Evolutionary conservation across 2,329 filamentous ascomycete species (phyloP).

Genomic region (Clonostachys chloroleuca): DNA sequence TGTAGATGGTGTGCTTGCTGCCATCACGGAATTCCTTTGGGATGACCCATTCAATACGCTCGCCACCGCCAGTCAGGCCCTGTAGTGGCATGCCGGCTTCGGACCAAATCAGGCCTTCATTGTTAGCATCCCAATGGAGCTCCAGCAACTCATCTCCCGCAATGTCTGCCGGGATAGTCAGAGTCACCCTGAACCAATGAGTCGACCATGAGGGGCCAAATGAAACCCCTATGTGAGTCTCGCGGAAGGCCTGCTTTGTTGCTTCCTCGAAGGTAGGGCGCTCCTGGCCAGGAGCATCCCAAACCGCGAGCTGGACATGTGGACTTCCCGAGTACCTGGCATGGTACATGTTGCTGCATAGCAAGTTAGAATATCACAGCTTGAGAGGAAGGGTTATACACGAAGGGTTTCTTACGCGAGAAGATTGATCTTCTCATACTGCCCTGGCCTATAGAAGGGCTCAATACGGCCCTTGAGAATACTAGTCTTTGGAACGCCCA

Average conservation of each 20-base stretch:
- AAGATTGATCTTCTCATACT: conserved; percentile 74
- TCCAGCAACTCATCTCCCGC: conserved; percentile 78
- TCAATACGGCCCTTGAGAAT: conserved; percentile 83
- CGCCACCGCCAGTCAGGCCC: conserved; percentile 84
- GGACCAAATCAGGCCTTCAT: conserved; percentile 92
- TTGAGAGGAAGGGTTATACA: neutral
- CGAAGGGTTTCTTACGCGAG: conserved; percentile 48
- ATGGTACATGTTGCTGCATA: conserved; percentile 29
- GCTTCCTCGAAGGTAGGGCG: conserved; percentile 87
- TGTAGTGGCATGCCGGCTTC: conserved; percentile 87
- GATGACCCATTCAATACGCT: conserved; percentile 87
- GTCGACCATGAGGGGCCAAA: conserved; percentile 97
- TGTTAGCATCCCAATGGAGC: conserved; percentile 93
- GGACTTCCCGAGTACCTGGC: conserved; percentile 56
- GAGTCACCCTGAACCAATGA: conserved; percentile 87
- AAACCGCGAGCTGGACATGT: conserved; percentile 80
- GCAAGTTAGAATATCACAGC: too few species aligned
- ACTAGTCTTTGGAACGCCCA: conserved; percentile 76
- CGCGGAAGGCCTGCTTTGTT: conserved; percentile 66
- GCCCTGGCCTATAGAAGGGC: conserved; percentile 74
- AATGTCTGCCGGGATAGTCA: conserved; percentile 73
- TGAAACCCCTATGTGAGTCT: conserved; percentile 68
- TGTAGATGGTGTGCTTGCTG: conserved; percentile 83
- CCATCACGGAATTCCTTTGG: conserved; percentile 79
- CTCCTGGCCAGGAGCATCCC: conserved; percentile 73